Conservation (phyloP, 75 land plant species). For the Gnetum montanum region DNA sequence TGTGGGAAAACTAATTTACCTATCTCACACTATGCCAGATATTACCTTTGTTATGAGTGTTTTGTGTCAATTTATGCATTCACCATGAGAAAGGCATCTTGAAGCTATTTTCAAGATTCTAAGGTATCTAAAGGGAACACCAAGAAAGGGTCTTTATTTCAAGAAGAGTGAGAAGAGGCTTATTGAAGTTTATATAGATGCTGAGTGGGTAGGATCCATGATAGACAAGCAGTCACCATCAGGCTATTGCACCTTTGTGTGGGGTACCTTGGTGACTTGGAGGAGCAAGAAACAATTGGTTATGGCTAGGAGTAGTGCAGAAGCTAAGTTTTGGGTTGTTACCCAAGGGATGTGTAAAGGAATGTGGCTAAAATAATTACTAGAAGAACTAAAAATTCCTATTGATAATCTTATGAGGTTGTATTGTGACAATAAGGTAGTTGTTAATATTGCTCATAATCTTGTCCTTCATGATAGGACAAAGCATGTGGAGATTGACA, state of each 20-base stretch:
- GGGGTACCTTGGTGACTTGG: conserved; percentile 10
- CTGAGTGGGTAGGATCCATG: conserved; percentile 11
- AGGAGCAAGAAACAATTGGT: too few species aligned
- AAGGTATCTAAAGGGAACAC: conserved; percentile 10
- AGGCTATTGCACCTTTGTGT: conserved; percentile 7
- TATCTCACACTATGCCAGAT: conserved; percentile 21
- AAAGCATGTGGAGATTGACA: too few species aligned
- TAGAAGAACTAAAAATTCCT: background rate
- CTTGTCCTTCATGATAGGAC: too few species aligned
- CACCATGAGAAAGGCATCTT: conserved; percentile 8
- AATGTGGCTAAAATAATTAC: background rate
- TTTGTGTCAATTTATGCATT: conserved; percentile 7
- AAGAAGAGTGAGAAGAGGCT: background rate
- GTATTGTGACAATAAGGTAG: too few species aligned
- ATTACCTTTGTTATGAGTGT: conserved; percentile 11
- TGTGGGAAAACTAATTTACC: conserved; percentile 17
- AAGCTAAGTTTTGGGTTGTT: conserved; percentile 12
- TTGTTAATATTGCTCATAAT: too few species aligned
- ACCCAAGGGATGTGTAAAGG: background rate
- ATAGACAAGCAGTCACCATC: conserved; percentile 4
- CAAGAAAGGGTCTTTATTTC: background rate
- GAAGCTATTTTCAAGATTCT: conserved; percentile 13
- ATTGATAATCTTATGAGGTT: too few species aligned
- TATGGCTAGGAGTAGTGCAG: conserved; percentile 6
- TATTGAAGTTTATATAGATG: conserved; percentile 1